These are phyloP conservation scores for Rutstroemia sp. DNA, from an alignment of 2,329 filamentous ascomycete species.

Conservation along the genomic window DNA sequence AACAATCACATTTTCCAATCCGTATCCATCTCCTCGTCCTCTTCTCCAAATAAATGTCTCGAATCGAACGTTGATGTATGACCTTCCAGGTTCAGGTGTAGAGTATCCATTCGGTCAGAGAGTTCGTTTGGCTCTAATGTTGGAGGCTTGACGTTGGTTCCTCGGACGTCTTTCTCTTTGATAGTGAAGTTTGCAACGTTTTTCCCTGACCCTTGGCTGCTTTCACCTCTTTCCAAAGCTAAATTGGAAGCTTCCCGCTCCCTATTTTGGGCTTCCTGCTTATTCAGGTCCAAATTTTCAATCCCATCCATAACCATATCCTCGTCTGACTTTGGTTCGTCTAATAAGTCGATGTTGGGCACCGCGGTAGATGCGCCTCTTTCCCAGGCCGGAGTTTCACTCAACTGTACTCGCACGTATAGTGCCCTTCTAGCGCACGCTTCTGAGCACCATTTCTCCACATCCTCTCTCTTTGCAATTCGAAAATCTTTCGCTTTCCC, in stretches of 20 bases:
- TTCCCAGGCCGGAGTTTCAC: constrained; percentile 79
- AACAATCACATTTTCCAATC: constrained; percentile 23
- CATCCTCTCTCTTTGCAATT: constrained; percentile 62
- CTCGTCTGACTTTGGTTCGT: constrained; percentile 53
- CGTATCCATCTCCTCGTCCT: constrained; percentile 18
- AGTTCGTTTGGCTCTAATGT: constrained; percentile 31
- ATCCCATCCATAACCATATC: constrained; percentile 18
- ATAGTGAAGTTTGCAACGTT: constrained; percentile 41
- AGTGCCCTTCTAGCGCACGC: constrained; percentile 72
- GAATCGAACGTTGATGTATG: constrained; percentile 24
- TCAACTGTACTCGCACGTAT: constrained; percentile 83
- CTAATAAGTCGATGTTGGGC: constrained; percentile 50
- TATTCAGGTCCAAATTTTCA: constrained; percentile 38
- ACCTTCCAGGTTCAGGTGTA: constrained; percentile 28
- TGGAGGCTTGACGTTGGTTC: constrained; percentile 33
- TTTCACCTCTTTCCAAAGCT: constrained; percentile 43
- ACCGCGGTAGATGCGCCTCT: constrained; percentile 36
- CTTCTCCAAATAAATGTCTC: constrained; percentile 7
- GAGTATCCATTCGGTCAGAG: constrained; percentile 22
- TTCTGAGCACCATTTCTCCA: constrained; percentile 83
- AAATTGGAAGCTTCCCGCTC: constrained; percentile 37
- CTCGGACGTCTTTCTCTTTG: constrained; percentile 42
- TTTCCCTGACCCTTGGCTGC: constrained; percentile 16
- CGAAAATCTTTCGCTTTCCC: constrained; percentile 47
- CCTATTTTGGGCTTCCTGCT: constrained; percentile 32